Evolutionary conservation across 2,329 filamentous ascomycete genomes (phyloP).

Genomic region (Penicillium verrucosum): DNA sequence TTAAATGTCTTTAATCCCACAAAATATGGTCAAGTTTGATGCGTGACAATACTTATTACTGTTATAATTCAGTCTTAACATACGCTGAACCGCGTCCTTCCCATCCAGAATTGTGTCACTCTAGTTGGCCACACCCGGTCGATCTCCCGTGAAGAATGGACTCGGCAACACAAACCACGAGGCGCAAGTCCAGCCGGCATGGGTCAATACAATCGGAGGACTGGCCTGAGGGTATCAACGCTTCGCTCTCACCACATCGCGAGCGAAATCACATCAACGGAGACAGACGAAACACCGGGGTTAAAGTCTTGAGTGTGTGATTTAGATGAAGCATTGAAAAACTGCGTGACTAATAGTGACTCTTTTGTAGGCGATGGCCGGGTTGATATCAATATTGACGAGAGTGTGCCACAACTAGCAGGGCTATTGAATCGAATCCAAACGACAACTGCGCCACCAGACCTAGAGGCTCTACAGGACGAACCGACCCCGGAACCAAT

Average conservation of each 20-base stretch:
- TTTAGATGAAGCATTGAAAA: background rate
- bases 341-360: background rate
- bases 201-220: constrained; percentile 9
- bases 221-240: constrained; percentile 7
- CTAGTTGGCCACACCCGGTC: background rate
- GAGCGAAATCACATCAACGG: constrained; percentile 16
- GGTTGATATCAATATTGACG: constrained; percentile 22
- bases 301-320: constrained; percentile 14
- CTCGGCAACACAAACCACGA: background rate
- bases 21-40: too few relatives aligned
- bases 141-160: constrained; percentile 10
- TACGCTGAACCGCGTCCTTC: background rate
- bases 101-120: background rate
- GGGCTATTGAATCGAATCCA: constrained; percentile 18
- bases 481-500: background rate
- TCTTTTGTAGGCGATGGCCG: constrained; percentile 19
- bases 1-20: background rate
- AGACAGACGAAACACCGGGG: constrained; percentile 20
- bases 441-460: constrained; percentile 9
- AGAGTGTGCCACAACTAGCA: constrained; percentile 20
- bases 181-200: background rate
- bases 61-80: background rate
- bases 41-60: background rate
- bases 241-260: background rate
- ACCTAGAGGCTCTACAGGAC: constrained; percentile 4